A percentile compares a stretch with the other conserved stretches of the same genome.
These are phyloP conservation scores for Fomitopsis palustris DNA, from an alignment of 1,284 basidiomycete genomes.

Conservation along the genomic window DNA sequence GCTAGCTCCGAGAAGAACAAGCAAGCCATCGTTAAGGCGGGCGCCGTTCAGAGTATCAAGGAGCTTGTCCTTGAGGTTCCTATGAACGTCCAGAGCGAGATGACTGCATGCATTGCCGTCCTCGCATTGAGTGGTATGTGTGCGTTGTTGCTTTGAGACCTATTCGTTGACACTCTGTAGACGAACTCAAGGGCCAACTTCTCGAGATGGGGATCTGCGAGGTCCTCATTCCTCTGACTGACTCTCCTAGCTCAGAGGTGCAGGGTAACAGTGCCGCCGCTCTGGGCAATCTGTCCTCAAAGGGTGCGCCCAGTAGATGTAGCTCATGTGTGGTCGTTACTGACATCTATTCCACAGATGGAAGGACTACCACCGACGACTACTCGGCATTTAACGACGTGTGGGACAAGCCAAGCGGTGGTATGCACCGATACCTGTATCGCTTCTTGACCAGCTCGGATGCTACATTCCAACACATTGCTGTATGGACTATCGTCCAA, in stretches of 20 bases:
- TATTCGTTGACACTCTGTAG: conserved; percentile 37
- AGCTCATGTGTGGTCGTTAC: not conserved
- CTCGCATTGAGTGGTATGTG: conserved; percentile 83
- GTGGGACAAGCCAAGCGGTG: conserved; percentile 97
- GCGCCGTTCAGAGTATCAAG: conserved; percentile 98
- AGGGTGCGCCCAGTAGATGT: conserved; percentile 50
- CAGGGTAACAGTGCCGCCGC: conserved; percentile 99
- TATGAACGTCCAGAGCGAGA: conserved; percentile 97
- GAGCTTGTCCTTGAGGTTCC: conserved; percentile 95
- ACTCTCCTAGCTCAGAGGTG: conserved; percentile 95
- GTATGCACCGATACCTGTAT: conserved; percentile 93
- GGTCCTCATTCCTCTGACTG: conserved; percentile 94
- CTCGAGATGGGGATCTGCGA: conserved; percentile 99
- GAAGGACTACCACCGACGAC: conserved; percentile 82
- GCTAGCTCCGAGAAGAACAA: conserved; percentile 99
- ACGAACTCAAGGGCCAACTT: conserved; percentile 92
- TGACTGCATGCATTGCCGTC: conserved; percentile 99
- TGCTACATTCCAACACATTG: conserved; percentile 99
- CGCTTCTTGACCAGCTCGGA: conserved; percentile 93
- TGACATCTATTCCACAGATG: conserved; percentile 52
- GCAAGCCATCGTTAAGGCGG: conserved; percentile 96
- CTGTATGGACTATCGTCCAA: conserved; percentile 98
- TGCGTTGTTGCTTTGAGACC: not conserved
- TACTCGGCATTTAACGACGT: conserved; percentile 98
- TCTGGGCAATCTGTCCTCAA: conserved; percentile 95